These are phyloP conservation scores for Lenwebbia sp. DNA, from an alignment of 345 rosid genomes.

Conservation along the genomic window DNA sequence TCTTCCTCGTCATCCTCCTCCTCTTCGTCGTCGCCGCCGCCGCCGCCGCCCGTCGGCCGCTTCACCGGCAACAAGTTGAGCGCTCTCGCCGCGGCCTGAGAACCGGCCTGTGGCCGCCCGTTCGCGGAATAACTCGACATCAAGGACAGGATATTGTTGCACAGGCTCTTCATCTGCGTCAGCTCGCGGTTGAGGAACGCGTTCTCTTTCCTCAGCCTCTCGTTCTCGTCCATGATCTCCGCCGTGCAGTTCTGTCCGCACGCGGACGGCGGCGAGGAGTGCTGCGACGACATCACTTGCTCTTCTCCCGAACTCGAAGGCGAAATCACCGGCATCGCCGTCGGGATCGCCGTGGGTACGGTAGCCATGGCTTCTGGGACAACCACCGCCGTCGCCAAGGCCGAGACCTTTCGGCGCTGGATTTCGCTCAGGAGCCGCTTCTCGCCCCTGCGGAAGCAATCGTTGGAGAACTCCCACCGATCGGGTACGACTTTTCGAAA, in stretches of 20 bases:
- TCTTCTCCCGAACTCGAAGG: constrained; percentile 56
- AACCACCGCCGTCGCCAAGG: background rate
- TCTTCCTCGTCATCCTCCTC: constrained; percentile 7
- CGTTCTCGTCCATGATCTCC: constrained; percentile 69
- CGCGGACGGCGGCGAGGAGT: constrained; percentile 24
- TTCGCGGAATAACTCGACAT: constrained; percentile 37
- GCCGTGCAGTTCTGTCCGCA: constrained; percentile 17
- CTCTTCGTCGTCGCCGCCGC: background rate
- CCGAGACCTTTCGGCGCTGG: constrained; percentile 60
- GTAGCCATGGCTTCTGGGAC: background rate
- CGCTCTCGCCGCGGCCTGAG: constrained; percentile 4
- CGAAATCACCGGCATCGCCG: constrained; percentile 21
- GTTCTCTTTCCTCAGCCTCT: constrained; percentile 62
- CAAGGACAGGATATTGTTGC: constrained; percentile 40
- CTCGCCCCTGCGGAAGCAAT: constrained; percentile 62
- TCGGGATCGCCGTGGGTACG: constrained; percentile 16
- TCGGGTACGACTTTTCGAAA: constrained; percentile 80
- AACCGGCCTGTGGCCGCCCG: background rate
- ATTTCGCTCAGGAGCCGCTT: constrained; percentile 63
- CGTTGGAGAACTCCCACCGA: constrained; percentile 94
- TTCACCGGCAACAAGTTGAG: constrained; percentile 25
- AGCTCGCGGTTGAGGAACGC: constrained; percentile 48
- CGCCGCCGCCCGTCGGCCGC: background rate
- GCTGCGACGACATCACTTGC: constrained; percentile 38
- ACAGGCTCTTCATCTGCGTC: constrained; percentile 55